Base-by-base conservation (phyloP, 345 rosid genomes). In the Chamaenerion angustifolium region DNA sequence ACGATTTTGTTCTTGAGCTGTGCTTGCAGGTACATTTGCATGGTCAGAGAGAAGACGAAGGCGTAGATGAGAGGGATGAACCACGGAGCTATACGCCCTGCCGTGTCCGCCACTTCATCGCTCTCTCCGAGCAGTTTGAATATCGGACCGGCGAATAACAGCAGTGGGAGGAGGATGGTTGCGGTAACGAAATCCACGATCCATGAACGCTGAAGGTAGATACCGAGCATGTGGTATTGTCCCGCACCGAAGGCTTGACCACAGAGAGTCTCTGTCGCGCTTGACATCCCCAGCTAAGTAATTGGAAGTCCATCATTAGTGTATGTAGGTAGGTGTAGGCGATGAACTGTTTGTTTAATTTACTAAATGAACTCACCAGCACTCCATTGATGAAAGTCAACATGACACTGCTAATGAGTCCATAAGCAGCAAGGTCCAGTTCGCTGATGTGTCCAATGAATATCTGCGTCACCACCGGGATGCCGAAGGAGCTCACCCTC, bases 131-230 rank as follows among this genome's bases (percentile, higher is more conserved):
- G 46, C 1, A 67, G 45, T 12, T 50, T 48, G 21, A 71, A 46
- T 10, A 67, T 27, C 0, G 64, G 59, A 2, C 63, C 43, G 1
- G 71, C 64, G 12, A 67, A 71, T 27, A 71, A 16, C 40, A 59
- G 66, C n/a, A 44, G 4, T 10, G 76, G 71, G 13, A 57, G 12
- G 7, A 63, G 25, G 8, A 67, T 1, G 11, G 69, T 63, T 12
- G 68, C 49, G 53, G 63, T 47, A 1, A 43, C 43, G 1, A 44
- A 25, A 12, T 47, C 50, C 9, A 71, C 62, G 13, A 71, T 63
- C 75, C 71, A 71, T 16, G 75, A 66, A 1, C 75, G 47, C 11
- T 71, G 76, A 31, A 71, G 45, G 66, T 71, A 71, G 18, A 71
- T 57, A 1, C 76, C 69, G 62, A 71, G n/a, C 75, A 71, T 71